Evolutionary conservation across 1,284 basidiomycete genomes (phyloP).

Genomic region (Kwoniella shivajii): DNA sequence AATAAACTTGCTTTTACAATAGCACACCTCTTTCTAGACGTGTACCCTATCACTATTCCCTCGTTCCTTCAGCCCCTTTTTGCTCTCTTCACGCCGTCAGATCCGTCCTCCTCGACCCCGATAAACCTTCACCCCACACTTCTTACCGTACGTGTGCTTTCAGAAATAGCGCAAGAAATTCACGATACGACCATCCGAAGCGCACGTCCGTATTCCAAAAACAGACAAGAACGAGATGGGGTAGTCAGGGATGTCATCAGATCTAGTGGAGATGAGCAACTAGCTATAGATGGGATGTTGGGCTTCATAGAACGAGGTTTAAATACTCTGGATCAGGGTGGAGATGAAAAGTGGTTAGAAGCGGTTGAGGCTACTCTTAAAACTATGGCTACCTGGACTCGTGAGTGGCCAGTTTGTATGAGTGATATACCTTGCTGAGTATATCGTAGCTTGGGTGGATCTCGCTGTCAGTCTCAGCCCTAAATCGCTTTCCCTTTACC

Average conservation of each 20-base stretch:
- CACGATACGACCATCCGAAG: slow-evolving; percentile 86
- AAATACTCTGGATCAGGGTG: slow-evolving; percentile 56
- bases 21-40: slow-evolving; percentile 88
- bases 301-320: slow-evolving; percentile 77
- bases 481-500: slow-evolving; percentile 81
- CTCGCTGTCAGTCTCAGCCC: slow-evolving; percentile 94
- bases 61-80: slow-evolving; percentile 56
- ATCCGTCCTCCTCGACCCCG: slow-evolving; percentile 26
- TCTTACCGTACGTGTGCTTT: slow-evolving; percentile 81
- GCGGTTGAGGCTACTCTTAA: slow-evolving; percentile 85
- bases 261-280: slow-evolving; percentile 75
- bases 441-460: slow-evolving; percentile 86
- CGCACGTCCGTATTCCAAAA: slow-evolving; percentile 69
- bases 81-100: slow-evolving; percentile 44
- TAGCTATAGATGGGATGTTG: slow-evolving; percentile 85
- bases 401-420: slow-evolving; percentile 60
- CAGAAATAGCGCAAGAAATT: slow-evolving; percentile 90
- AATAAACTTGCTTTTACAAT: slow-evolving; percentile 99
- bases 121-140: slow-evolving; percentile 75
- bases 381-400: slow-evolving; percentile 91
- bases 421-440: background rate
- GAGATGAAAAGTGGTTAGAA: slow-evolving; percentile 67
- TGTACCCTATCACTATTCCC: slow-evolving; percentile 54
- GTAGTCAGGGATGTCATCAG: slow-evolving; percentile 86
- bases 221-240: slow-evolving; percentile 75